These are phyloP conservation scores for Prunus dulcis DNA, from an alignment of 306 rosid genomes.

Conservation along the genomic window DNA sequence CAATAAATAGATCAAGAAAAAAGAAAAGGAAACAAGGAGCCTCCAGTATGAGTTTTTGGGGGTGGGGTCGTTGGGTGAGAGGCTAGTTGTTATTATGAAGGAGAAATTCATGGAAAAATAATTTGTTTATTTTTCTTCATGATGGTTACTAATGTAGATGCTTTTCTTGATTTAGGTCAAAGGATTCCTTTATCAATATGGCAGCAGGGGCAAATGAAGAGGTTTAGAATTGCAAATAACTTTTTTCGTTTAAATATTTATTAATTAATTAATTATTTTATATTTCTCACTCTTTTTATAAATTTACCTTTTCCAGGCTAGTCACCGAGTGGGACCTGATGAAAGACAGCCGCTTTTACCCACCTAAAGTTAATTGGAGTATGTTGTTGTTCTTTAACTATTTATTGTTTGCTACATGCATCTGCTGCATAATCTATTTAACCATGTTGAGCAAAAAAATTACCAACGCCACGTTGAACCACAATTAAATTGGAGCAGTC, in stretches of 20 bases:
- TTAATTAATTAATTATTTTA: neutral
- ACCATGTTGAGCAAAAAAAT: neutral
- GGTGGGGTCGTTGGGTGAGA: neutral
- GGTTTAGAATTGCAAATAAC: constrained; percentile 36
- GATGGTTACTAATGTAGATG: neutral
- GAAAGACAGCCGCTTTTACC: constrained; percentile 98
- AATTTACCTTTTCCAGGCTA: constrained; percentile 53
- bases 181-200: constrained; percentile 78
- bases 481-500: neutral
- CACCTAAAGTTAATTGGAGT: constrained; percentile 38
- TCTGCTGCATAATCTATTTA: neutral
- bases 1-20: neutral
- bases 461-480: neutral
- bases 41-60: neutral
- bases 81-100: neutral
- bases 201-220: constrained; percentile 98
- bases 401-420: neutral
- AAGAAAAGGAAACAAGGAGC: neutral
- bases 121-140: neutral
- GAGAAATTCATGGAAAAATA: neutral
- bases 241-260: constrained; percentile 1
- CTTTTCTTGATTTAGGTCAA: constrained; percentile 48
- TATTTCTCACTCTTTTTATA: constrained; percentile 8
- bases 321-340: constrained; percentile 65
- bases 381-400: neutral